Evolutionary conservation across 1,284 basidiomycete genomes (phyloP).

Genomic region (Meripilus lineatus): DNA sequence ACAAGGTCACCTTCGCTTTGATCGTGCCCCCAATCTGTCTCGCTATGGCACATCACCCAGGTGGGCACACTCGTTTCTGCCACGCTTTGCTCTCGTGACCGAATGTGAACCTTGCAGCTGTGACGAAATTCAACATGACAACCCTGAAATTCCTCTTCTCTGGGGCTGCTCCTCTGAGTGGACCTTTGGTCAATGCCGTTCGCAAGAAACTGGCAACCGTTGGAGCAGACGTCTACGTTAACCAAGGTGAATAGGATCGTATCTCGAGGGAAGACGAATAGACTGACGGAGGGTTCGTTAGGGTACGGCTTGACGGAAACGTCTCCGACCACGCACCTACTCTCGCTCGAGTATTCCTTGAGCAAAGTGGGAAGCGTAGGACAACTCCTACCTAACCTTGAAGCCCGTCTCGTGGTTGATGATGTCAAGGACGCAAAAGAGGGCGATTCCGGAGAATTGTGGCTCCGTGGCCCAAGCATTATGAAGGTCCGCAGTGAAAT

Average conservation of each 20-base stretch:
- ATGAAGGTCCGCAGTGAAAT: slow-evolving; percentile 55
- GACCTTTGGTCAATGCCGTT: slow-evolving; percentile 49
- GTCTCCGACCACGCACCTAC: slow-evolving; percentile 54
- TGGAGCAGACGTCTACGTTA: slow-evolving; percentile 30
- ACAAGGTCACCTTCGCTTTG: slow-evolving; percentile 56
- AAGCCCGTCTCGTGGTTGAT: slow-evolving; percentile 66
- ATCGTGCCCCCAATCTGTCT: slow-evolving; percentile 87
- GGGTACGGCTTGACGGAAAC: slow-evolving; percentile 81
- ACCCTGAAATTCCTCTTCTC: slow-evolving; percentile 59
- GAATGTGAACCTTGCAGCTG: slow-evolving; percentile 35
- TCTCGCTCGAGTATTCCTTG: slow-evolving; percentile 34
- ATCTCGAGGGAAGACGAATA: too few relatives aligned
- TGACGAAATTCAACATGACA: slow-evolving; percentile 66
- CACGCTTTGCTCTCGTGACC: background rate
- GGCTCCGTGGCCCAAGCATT: slow-evolving; percentile 71
- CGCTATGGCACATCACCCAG: slow-evolving; percentile 59
- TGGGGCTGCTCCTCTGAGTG: slow-evolving; percentile 81
- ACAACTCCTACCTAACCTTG: slow-evolving; percentile 70
- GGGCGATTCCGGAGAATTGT: slow-evolving; percentile 72
- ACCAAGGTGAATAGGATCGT: slow-evolving; percentile 38
- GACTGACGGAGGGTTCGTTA: too few relatives aligned
- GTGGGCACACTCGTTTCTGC: slow-evolving; percentile 26
- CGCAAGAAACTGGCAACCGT: slow-evolving; percentile 34
- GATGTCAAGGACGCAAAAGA: slow-evolving; percentile 47
- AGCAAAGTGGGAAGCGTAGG: slow-evolving; percentile 66